Evolutionary conservation across 257 asterid genomes (phyloP), one percentile per base, ranked within the genome.

Genomic region (Capsicum chinense): DNA sequence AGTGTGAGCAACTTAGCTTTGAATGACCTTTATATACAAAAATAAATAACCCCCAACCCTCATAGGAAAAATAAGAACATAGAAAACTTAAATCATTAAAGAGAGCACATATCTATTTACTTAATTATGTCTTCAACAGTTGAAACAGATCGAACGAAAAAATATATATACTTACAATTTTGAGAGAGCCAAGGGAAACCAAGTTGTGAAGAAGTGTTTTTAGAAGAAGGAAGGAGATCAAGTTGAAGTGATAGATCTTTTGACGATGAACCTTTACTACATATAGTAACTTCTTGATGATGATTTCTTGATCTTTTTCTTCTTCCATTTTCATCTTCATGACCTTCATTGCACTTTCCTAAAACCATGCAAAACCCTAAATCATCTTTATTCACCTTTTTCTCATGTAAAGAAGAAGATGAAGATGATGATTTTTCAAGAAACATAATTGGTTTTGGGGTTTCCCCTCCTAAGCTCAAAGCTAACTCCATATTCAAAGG

Each of bases 341-440:
- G 33, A 26, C 48, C 74, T 10, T n/a, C 83, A 62, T 58, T 42
- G 2, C 56, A 64, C 83, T 71, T 81, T 11, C 89, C 91, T 17
- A 74, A 54, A 44, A 83, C 92, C 97, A 95, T 93, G 97, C 97
- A 93, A 80, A 95, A 95, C 90, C 99, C 98, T 88, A 92, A 14
- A 71, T 85, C 90, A 71, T 85, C 90, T 69, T 89, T 89, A 21
- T 63, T 85, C 5, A 82, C 68, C 47, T 83, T 81, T 35, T 88
- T 83, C 80, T 86, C 62, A 74, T 74, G 62, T 74, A 74, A 74
- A 76, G 81, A 78, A 26, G 82, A 54, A 54, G 9, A 26, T 7
- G 64, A 78, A 0, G 50, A 78, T 26, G 64, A 86, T 5, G 91
- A 70, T 16, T 88, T 92, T 7, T 89, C 93, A n/a, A 85, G 88